These are phyloP conservation scores for Aureobasidium lini DNA, from an alignment of 2,329 filamentous ascomycete genomes.

Conservation along the genomic window DNA sequence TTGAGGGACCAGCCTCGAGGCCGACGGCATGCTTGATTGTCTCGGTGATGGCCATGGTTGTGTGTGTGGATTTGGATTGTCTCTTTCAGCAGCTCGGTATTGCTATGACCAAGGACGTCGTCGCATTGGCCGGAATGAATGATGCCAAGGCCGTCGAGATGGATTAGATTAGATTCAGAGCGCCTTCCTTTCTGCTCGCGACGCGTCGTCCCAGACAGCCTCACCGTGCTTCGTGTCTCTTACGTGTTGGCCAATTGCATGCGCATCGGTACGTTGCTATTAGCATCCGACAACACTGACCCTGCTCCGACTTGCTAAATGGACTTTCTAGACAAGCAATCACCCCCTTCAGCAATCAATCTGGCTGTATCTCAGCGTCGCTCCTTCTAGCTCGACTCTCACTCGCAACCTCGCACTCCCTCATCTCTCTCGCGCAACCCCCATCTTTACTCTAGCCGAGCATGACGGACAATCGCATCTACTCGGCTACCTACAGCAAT, in stretches of 20 bases:
- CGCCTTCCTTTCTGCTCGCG: not conserved
- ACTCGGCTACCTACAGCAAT: constrained; percentile 60
- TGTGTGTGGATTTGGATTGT: constrained; percentile 2
- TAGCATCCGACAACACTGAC: not conserved
- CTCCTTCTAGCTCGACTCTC: not conserved
- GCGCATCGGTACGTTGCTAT: not conserved
- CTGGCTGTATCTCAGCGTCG: not conserved
- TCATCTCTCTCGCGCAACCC: not conserved
- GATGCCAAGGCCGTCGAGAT: not conserved
- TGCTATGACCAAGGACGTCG: constrained; percentile 8
- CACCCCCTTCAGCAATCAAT: not conserved
- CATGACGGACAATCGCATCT: constrained; percentile 36
- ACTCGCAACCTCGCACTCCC: not conserved
- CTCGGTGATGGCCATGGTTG: constrained; percentile 36
- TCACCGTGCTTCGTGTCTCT: not conserved
- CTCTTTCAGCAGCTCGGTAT: not conserved
- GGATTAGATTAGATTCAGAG: too few species aligned
- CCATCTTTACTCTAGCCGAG: not conserved
- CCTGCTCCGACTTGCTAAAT: not conserved
- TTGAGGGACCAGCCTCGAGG: constrained; percentile 28
- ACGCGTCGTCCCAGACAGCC: not conserved
- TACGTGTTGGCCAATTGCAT: not conserved
- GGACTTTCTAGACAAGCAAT: not conserved
- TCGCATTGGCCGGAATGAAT: not conserved
- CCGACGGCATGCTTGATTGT: constrained; percentile 43